Base-by-base conservation (phyloP, 306 rosid species). In the Prunus armeniaca region DNA sequence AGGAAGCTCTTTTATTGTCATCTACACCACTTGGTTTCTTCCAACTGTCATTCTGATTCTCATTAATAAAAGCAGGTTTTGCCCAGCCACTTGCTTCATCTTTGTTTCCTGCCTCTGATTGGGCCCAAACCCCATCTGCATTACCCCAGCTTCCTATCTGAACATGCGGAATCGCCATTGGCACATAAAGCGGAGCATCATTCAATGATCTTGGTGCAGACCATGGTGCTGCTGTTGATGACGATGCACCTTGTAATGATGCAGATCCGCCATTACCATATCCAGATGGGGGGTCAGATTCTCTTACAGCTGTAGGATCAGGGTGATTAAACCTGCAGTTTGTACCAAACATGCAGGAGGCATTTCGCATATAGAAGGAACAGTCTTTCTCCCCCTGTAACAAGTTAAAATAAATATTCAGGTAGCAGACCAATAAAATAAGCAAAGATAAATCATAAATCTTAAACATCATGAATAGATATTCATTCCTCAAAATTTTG, bases 261-360 rank as follows among this genome's bases (percentile, higher is more conserved):
- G 78, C 73, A 45, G 87, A 78, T 38, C 84, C 87, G 9, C 92
- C 92, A 79, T 89, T 92, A 67, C 83, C 83, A 81, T 34, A 87
- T 62, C 93, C 87, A 34, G 94, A 75, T 41, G 88, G 77, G 67
- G 89, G 72, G 61, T 92, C 90, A 54, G 84, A 17, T 82, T 88
- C 89, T 52, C 86, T 92, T 32, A 81, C 87, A 63, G 88, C 69
- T 71, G 90, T 89, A 71, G 99, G 99, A 80, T 95, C 98, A 19
- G 99, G 99, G 76, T 95, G 99, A 80, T 95, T 95, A 82, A 89
- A 95, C 91, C 77, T 91, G 88, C 99, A 92, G 92, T 86, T 88
- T 18, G 87, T 76, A 67, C 97, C 99, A 83, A 84, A 95, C 88
- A 89, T 95, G 82, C 99, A 95, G 72, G 96, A 92, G 75, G 96